Evolutionary conservation across 352 stramenopile species (phyloP), one percentile per base, ranked within the genome.

Genomic region (Pythium apleroticum): DNA sequence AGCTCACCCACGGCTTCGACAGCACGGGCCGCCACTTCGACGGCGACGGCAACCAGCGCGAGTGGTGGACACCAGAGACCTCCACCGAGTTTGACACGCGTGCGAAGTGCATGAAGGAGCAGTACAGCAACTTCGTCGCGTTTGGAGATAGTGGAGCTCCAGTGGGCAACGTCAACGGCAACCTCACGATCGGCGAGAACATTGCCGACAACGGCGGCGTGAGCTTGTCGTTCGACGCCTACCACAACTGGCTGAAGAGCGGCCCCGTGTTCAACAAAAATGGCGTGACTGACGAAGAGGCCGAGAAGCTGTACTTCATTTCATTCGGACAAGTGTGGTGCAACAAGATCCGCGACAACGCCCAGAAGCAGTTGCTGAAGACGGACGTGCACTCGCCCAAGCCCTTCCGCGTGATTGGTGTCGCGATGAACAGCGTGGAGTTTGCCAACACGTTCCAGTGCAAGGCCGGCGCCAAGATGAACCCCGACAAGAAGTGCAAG

Each of bases 1-100:
- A 98, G 72, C 96, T 98, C 69, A 97, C 89, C 10, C 95, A 98
- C 61, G 95, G 90, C 1, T 98, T 98, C 63, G 95, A 98, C 68
- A 88, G 91, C 57, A 85, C 93, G 68, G 94, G 93, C 50, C 75
- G 83, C 6, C 89, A 96, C 53, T 97, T 84, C 60, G 81, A 93
- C 57, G 86, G 66, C 25, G 69, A 89, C 45, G 95, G 95, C 19
- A 97, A 97, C 60, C 81, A 96, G 76, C 78, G 91, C 10, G 75
- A 93, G 68, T 98, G 95, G 92, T 98, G 93, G 93, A 96, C 84
- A 1, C 45, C 81, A 31, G 71, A 77, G 22, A 93, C 94, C 14
- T 72, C 49, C 30, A 68, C 74, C n/a, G 85, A 90, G 50, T 98
- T 95, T 55, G 55, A 88, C 25, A 57, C 50, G 10, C 81, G 83